phyloP scores from a whole-genome alignment of 345 rosid species.

The Dipteronia dyeriana region DNA sequence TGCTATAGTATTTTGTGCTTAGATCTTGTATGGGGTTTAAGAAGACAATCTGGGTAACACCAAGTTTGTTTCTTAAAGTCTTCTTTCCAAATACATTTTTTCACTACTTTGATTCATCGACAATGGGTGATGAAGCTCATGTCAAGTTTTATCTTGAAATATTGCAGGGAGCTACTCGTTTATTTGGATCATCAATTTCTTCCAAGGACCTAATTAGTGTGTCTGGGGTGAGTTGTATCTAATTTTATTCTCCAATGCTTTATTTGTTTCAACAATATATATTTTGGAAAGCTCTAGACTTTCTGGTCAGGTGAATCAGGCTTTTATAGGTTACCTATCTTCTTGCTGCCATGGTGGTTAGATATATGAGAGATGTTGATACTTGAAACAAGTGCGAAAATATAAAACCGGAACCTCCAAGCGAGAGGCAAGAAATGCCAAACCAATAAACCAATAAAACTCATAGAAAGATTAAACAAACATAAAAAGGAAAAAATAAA shows the following conservation, averaged over 20 bases:
- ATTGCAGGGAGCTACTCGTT: constrained; percentile 91
- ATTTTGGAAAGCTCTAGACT: background rate
- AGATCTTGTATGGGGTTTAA: background rate
- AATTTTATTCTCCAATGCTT: background rate
- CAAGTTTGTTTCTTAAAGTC: background rate
- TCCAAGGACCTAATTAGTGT: constrained; percentile 72
- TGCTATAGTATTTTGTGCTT: background rate
- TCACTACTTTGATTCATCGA: background rate
- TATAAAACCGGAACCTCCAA: too few relatives aligned
- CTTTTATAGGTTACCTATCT: constrained; percentile 12
- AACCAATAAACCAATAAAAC: too few relatives aligned
- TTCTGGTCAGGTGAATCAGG: background rate
- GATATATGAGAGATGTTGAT: background rate
- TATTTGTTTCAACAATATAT: background rate
- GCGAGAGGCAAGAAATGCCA: too few relatives aligned
- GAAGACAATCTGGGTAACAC: background rate
- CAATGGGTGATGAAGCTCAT: constrained; percentile 9
- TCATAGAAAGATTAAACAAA: too few relatives aligned
- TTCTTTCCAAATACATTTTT: background rate
- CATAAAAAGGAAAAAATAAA: too few relatives aligned
- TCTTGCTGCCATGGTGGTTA: background rate
- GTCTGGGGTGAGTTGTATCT: constrained; percentile 74
- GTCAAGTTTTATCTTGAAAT: constrained; percentile 23
- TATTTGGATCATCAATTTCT: constrained; percentile 87
- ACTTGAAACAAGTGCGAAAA: too few relatives aligned